phyloP scores from a whole-genome alignment of 1,284 basidiomycete genomes.

The Neonothopanus nambi region DNA sequence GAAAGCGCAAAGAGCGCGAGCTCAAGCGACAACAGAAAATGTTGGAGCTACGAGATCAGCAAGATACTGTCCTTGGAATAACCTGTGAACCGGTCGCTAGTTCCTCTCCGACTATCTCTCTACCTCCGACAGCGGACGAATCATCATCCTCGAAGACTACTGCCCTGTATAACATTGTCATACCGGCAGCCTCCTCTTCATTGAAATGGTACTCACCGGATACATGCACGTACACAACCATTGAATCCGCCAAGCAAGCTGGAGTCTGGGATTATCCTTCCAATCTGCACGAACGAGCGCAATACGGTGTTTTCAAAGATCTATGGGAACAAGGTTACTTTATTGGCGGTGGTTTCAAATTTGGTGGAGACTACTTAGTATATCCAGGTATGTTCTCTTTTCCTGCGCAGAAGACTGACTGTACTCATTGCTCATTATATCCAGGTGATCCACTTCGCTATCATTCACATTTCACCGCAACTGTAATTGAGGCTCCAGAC shows the following conservation, averaged over 20 bases:
- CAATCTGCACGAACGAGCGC: constrained; percentile 64
- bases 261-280: constrained; percentile 80
- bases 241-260: constrained; percentile 62
- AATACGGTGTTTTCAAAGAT: constrained; percentile 78
- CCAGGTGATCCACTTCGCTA: constrained; percentile 93
- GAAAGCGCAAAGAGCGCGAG: constrained; percentile 72
- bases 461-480: constrained; percentile 94
- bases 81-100: neutral
- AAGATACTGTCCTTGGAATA: constrained; percentile 17
- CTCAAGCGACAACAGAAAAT: constrained; percentile 46
- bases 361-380: constrained; percentile 94
- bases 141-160: constrained; percentile 13
- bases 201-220: constrained; percentile 62
- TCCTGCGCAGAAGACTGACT: constrained; percentile 4
- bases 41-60: constrained; percentile 31
- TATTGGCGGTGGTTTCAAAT: constrained; percentile 87
- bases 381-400: constrained; percentile 77
- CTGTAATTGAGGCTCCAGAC: constrained; percentile 69
- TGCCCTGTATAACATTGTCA: constrained; percentile 52
- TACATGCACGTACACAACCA: constrained; percentile 47
- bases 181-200: constrained; percentile 61
- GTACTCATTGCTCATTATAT: constrained; percentile 1
- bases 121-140: constrained; percentile 14
- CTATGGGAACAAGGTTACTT: constrained; percentile 83
- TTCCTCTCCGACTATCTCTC: constrained; percentile 12